Conservation (phyloP, 148 eudicot genomes). For the Talinum fruticosum region DNA sequence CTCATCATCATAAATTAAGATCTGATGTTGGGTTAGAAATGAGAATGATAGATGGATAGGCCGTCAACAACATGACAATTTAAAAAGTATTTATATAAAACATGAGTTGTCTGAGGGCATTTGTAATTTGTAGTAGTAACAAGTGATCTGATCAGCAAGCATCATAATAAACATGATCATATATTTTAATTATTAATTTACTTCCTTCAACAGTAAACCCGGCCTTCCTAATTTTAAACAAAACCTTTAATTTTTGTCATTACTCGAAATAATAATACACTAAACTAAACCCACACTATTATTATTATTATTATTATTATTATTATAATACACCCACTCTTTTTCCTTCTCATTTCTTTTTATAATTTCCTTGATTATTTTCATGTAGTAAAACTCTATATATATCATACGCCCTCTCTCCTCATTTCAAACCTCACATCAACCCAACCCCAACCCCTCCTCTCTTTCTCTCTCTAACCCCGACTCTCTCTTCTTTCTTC, state of each 20-base stretch:
- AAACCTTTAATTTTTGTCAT: background rate
- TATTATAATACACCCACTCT: background rate
- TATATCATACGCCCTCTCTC: slow-evolving; percentile 19
- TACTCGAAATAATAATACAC: background rate
- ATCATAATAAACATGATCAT: background rate
- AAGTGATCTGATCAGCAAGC: background rate
- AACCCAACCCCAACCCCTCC: background rate
- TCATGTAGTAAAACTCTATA: slow-evolving; percentile 12
- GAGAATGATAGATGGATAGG: too few species aligned
- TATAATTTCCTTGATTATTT: background rate
- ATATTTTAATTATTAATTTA: background rate
- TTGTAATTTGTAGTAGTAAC: background rate
- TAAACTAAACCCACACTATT: background rate
- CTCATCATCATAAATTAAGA: too few species aligned
- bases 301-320: too few species aligned
- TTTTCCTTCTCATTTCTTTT: slow-evolving; percentile 1
- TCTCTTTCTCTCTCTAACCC: background rate
- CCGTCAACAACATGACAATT: background rate
- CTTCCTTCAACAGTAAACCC: background rate
- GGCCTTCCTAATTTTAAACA: background rate
- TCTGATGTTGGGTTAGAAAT: too few species aligned
- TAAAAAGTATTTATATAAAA: too few species aligned
- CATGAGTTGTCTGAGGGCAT: background rate
- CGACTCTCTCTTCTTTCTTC: background rate
- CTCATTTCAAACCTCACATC: slow-evolving; percentile 10